Percentiles rank a stretch among this genome's conserved stretches.
Conservation (phyloP, 139 green algal species). For the Raphidocelis subcapitata region DNA sequence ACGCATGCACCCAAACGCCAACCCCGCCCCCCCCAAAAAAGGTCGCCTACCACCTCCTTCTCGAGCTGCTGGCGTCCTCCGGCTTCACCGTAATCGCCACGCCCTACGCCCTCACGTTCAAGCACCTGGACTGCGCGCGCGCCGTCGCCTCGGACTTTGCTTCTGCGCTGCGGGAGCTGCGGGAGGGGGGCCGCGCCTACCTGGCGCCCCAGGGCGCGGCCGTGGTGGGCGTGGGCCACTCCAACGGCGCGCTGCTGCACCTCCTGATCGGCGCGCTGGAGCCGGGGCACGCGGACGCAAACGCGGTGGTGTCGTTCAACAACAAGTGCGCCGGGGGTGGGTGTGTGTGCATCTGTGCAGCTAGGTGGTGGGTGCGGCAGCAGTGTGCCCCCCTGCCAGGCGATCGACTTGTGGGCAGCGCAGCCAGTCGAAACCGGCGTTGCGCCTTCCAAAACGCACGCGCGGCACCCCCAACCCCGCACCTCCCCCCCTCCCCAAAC, state of each 20-base stretch:
- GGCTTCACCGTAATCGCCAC: constrained; percentile 70
- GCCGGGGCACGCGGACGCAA: constrained; percentile 15
- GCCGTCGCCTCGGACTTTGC: constrained; percentile 9
- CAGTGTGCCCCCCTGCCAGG: too few relatives aligned
- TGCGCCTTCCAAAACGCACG: background rate
- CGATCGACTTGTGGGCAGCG: too few relatives aligned
- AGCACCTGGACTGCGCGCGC: constrained; percentile 42
- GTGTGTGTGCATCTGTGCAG: background rate
- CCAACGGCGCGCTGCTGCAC: constrained; percentile 68
- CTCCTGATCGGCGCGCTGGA: constrained; percentile 45
- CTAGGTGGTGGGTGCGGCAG: too few relatives aligned
- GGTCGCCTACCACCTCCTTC: constrained; percentile 35
- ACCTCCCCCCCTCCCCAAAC: background rate
- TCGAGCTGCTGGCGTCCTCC: constrained; percentile 39
- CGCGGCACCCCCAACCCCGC: constrained; percentile 3
- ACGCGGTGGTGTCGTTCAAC: constrained; percentile 69
- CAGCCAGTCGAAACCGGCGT: background rate
- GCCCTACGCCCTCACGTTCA: constrained; percentile 61
- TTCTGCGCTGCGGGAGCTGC: background rate
- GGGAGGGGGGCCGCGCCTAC: background rate
- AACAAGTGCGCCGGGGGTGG: constrained; percentile 54
- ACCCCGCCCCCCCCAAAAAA: background rate
- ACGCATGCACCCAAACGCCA: too few relatives aligned
- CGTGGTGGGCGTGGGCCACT: constrained; percentile 59
- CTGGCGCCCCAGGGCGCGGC: constrained; percentile 25